Evolutionary conservation across 768 basidiomycete genomes (phyloP), one percentile per base, ranked within the genome.

Genomic region (Leccinum subgranulosum): DNA sequence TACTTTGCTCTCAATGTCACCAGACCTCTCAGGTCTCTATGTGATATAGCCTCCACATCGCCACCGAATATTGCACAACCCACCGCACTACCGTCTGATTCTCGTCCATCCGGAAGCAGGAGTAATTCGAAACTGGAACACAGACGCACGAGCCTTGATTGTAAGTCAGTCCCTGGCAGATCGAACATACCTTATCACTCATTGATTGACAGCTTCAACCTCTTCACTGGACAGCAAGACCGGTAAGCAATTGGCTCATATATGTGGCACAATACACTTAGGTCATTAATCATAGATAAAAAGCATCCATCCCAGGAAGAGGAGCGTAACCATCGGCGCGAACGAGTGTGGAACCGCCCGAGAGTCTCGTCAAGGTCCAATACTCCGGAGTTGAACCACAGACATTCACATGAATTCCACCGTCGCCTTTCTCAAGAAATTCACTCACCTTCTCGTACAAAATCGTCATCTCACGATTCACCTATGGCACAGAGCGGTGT

Each of bases 301-400:
- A 68, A 71, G 17, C 69, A 70, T 41, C 71, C 41, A 17, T 67
- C 73, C 27, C 62, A 62, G 12, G 69, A 68, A 48, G 69, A 68
- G 21, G 73, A 69, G n/a, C 71, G 51, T 14, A 58, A 60, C 43
- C 75, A 71, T 50, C 78, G 81, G 52, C 80, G 74, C 34, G 81
- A 84, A 65, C 76, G 76, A 49, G 75, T 75, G 46, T 79, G 83
- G 84, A 81, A 80, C 58, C 70, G 68, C 17, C 69, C 70, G 19
- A 75, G 66, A 47, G 45, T 58, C 7, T 57, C 60, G n/a, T 65
- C 69, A 49, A 50, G 61, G 23, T 63, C 76, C 33, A 48, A 34
- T 49, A 66, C 64, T 10, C 63, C 69, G 41, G 67, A 70, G 34
- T 54, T 58, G 43, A 63, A 65, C 48, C 73, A 53, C 61, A 68